phyloP scores from a whole-genome alignment of 441 rosid species.

The Omphalea diandra region DNA sequence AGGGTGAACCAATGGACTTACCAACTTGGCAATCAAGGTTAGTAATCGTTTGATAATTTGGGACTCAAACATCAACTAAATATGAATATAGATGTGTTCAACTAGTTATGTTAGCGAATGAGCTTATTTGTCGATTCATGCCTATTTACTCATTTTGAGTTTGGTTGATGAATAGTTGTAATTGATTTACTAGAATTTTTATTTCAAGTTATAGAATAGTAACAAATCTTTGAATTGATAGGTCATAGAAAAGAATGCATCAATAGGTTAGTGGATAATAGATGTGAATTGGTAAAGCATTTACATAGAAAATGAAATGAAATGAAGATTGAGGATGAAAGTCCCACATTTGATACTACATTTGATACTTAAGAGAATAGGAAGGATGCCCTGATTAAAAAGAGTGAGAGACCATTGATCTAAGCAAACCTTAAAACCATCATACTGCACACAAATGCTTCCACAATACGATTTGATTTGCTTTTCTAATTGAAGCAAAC shows the following conservation, averaged over 20 bases:
- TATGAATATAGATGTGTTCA: neutral
- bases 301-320: neutral
- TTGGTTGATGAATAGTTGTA: neutral
- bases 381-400: neutral
- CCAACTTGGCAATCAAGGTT: too few species aligned
- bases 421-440: conserved; percentile 1
- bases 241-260: neutral
- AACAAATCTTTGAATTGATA: neutral
- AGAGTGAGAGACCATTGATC: neutral
- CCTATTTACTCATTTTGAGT: neutral
- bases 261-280: neutral
- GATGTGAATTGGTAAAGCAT: neutral
- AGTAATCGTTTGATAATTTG: too few species aligned
- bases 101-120: neutral
- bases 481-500: neutral
- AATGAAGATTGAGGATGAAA: neutral
- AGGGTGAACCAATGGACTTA: neutral
- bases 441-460: neutral
- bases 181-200: neutral
- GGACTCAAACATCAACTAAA: neutral
- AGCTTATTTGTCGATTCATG: neutral
- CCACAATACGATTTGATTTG: neutral
- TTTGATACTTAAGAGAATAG: neutral
- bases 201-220: neutral
- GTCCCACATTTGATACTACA: neutral